phyloP scores from a whole-genome alignment of 306 rosid species.

The Dryas octopetala region DNA sequence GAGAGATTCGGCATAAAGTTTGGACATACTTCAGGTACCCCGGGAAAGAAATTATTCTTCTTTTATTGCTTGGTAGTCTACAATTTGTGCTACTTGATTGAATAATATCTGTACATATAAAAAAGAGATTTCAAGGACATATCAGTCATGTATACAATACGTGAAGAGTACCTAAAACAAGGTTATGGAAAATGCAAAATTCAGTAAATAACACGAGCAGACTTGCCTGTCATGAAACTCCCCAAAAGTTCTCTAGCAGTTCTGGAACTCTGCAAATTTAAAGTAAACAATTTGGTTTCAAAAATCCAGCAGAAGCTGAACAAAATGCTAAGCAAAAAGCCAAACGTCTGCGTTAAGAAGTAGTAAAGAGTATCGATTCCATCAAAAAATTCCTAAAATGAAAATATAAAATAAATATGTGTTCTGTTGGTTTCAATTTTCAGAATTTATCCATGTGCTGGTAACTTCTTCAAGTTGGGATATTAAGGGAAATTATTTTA shows the following conservation, averaged over 20 bases:
- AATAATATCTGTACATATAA: conserved; percentile 35
- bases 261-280: conserved; percentile 42
- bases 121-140: background rate
- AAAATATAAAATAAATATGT: too few relatives aligned
- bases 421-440: background rate
- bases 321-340: background rate
- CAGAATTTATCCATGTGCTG: background rate
- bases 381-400: background rate
- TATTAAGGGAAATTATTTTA: background rate
- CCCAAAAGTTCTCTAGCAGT: conserved; percentile 37
- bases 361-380: background rate
- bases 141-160: background rate
- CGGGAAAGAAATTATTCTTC: conserved; percentile 38
- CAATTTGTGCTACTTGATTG: conserved; percentile 34
- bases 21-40: conserved; percentile 47
- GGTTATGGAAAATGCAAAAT: background rate
- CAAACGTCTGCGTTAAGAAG: background rate
- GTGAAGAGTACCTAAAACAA: background rate
- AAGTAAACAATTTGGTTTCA: background rate
- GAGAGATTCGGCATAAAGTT: conserved; percentile 47
- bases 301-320: background rate
- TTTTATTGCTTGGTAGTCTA: conserved; percentile 33
- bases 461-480: background rate
- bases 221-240: conserved; percentile 55
- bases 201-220: background rate